Base-by-base conservation (phyloP, 208 protist genomes). In the Crithidia mellificae region DNA sequence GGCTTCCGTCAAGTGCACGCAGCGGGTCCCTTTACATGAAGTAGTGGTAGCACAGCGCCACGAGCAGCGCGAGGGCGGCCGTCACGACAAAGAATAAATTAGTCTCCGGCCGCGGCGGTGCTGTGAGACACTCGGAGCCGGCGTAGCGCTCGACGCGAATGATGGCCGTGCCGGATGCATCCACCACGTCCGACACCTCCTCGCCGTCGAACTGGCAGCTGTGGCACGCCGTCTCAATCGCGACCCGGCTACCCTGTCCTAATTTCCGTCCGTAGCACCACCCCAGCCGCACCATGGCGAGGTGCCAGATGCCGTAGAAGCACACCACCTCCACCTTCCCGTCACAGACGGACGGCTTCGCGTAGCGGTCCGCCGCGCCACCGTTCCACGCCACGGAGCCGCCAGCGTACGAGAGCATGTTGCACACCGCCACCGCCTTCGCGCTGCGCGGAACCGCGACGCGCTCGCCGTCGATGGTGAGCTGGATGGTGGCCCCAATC, bases 121-220 rank as follows among this genome's bases (percentile, higher is more conserved):
- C 32, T 2, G 61, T 50, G 8, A 74, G 53, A 15, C 68, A 74
- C 17, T 74, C 51, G 27, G 59, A 62, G 20, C 25, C 17, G 6
- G 61, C 25, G 17, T 49, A 74, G 68, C 50, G 53, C 15, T 20
- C 43, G 9, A 74, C 63, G 20, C 34, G 34, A 24, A 74, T 32
- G 11, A 22, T 63, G 2, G 24, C 36, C 38, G 27, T 44, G 0
- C 68, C 68, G 6, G 7, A 25, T 0, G 44, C 41, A 2, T 39
- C 61, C 7, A 20, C 36, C n/a, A 63, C 43, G 39, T 63, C 22
- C 0, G 43, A 58, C 4, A 74, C 46, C 38, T 74, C 68, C 51
- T 91, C 81, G 24, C 85, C 85, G 41, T 91, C 85, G 32, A 81
- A 87, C 65, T 91, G 78, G 63, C 69, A 74, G 49, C 64, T 50